phyloP scores from a whole-genome alignment of 805 yeast genomes.

The Wilhelminamyces savonicus region DNA sequence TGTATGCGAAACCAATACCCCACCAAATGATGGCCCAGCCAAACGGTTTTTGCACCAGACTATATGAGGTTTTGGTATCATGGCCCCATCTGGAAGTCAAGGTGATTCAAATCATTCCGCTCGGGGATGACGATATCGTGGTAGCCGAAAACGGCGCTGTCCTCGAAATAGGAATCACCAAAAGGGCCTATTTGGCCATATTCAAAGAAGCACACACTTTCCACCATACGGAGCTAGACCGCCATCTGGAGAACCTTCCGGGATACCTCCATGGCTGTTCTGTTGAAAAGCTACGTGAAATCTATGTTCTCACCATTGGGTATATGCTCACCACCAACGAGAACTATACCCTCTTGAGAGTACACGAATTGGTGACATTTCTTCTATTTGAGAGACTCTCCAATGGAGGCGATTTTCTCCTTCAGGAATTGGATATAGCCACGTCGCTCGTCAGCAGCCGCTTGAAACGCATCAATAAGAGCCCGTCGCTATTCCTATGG shows the following conservation, averaged over 20 bases:
- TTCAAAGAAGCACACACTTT: slow-evolving; percentile 27
- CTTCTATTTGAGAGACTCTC: slow-evolving; percentile 6
- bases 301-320: slow-evolving; percentile 27
- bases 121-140: background rate
- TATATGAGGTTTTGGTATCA: no score
- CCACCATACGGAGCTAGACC: slow-evolving; percentile 13
- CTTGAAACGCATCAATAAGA: slow-evolving; percentile 31
- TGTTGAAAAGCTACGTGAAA: slow-evolving; percentile 4
- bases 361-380: slow-evolving; percentile 23
- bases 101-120: no score
- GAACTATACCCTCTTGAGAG: slow-evolving; percentile 21
- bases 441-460: slow-evolving; percentile 24
- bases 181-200: slow-evolving; percentile 19
- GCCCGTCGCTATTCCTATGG: slow-evolving; percentile 32
- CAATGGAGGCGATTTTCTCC: slow-evolving; percentile 4
- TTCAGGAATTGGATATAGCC: slow-evolving; percentile 22
- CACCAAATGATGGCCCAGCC: no score
- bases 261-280: no score
- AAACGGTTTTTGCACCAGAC: no score
- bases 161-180: slow-evolving; percentile 28
- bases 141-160: slow-evolving; percentile 3
- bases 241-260: no score
- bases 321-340: slow-evolving; percentile 34
- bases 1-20: no score
- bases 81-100: no score